Base-by-base conservation (phyloP, 768 basidiomycete genomes). In the Vishniacozyma victoriae region DNA sequence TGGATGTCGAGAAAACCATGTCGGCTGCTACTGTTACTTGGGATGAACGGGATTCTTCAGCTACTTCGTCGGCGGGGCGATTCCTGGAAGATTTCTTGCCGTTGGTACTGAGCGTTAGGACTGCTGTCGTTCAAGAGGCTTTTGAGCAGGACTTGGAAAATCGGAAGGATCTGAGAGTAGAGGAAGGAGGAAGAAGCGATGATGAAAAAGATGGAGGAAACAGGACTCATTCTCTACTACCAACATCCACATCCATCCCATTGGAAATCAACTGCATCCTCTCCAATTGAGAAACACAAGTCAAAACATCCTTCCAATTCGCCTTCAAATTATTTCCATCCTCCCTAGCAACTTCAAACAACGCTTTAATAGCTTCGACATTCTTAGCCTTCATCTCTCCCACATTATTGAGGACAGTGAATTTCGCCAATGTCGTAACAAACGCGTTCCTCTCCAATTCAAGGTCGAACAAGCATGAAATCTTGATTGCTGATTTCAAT, bases 311-410 rank as follows among this genome's bases (percentile, higher is more conserved):
- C 59, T 85, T 84, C 95, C 95, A 99, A 16, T 86, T 90, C 1
- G 84, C 85, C 75, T 92, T 95, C 52, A 99, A 78, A 68, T 88
- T 84, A 70, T 95, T 96, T 52, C 95, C 95, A 69, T 99, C 92
- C n/a, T 81, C 85, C 33, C 93, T 85, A 14, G 95, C 93, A 36
- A 99, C 82, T 64, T 97, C 95, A 11, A 99, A 76, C 43, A 99
- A 77, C 2, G 88, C 75, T 73, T 96, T 97, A 75, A 99, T 96
- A 5, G 93, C 95, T 69, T 97, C 95, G 82, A 99, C 95, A 67
- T 97, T 97, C 77, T 97, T 97, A 26, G 88, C 79, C 74, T 90
- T 92, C 95, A 99, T 99, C 76, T 97, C 95, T 46, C 91, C 90
- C 4, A 97, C 75, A 66, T 99, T 97, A 72, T 87, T 96, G 55